Conservation (phyloP, 2,329 filamentous ascomycete species). For the Rugonectria rugulosa region DNA sequence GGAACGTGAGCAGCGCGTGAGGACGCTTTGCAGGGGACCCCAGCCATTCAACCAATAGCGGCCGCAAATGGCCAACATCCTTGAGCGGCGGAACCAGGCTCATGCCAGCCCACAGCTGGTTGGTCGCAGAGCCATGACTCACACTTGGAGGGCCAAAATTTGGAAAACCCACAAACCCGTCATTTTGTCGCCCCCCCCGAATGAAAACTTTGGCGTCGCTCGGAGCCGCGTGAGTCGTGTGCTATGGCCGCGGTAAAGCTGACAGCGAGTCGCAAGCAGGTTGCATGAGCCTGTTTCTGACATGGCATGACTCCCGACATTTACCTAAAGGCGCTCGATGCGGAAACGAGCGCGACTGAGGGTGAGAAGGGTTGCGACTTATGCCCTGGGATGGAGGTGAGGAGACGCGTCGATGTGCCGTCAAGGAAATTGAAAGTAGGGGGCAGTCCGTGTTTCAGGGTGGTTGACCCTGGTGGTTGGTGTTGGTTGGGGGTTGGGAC, state of each 20-base stretch:
- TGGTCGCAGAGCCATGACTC: constrained; percentile 39
- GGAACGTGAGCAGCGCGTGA: constrained; percentile 12
- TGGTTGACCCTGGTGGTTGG: constrained; percentile 34
- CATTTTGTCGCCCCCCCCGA: constrained; percentile 21
- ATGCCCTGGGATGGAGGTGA: constrained; percentile 5
- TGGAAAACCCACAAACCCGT: constrained; percentile 30
- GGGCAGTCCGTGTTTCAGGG: constrained; percentile 40
- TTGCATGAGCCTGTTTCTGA: constrained; percentile 11
- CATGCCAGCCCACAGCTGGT: constrained; percentile 32
- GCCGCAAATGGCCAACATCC: constrained; percentile 43
- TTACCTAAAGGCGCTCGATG: constrained; percentile 33
- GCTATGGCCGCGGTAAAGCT: constrained; percentile 18
- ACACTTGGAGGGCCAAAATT: constrained; percentile 32
- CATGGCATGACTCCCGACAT: constrained; percentile 21
- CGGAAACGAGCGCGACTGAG: constrained; percentile 21
- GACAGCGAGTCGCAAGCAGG: constrained; percentile 6
- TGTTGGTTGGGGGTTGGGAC: constrained; percentile 30
- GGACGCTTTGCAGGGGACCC: constrained; percentile 34
- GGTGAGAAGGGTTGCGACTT: constrained; percentile 8
- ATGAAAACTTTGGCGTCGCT: constrained; percentile 31
- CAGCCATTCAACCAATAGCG: constrained; percentile 41
- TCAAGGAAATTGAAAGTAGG: constrained; percentile 34
- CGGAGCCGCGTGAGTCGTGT: constrained; percentile 19
- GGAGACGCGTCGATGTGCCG: constrained; percentile 30
- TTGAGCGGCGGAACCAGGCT: constrained; percentile 32